Conservation (phyloP, 768 basidiomycete species). For the Boletus pseudo-olivaceus region DNA sequence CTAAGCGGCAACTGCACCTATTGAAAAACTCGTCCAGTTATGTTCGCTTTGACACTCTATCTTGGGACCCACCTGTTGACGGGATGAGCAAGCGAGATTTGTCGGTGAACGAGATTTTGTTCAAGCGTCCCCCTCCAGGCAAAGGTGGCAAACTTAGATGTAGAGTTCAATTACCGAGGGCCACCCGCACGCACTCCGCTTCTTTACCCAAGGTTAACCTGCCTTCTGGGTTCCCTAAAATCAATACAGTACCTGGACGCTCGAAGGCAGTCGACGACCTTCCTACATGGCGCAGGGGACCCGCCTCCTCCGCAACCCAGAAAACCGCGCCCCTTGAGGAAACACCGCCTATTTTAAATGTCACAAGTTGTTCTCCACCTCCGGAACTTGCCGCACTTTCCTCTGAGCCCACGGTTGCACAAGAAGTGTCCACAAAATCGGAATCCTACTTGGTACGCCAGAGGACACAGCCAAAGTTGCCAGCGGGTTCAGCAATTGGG, state of each 20-base stretch:
- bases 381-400: conserved; percentile 40
- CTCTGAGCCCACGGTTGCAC: conserved; percentile 29
- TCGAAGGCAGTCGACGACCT: conserved; percentile 34
- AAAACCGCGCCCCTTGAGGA: conserved; percentile 10
- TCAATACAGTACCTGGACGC: conserved; percentile 18
- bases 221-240: conserved; percentile 28
- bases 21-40: conserved; percentile 37
- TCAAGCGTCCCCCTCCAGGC: conserved; percentile 39
- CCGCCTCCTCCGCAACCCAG: conserved; percentile 14
- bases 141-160: conserved; percentile 35
- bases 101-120: conserved; percentile 63
- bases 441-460: conserved; percentile 36
- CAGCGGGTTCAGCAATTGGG: conserved; percentile 66
- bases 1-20: conserved; percentile 45
- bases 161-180: conserved; percentile 36
- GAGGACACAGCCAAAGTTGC: conserved; percentile 66
- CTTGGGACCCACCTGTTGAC: conserved; percentile 68
- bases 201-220: conserved; percentile 39
- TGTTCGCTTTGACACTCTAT: conserved; percentile 61
- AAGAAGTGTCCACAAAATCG: conserved; percentile 30
- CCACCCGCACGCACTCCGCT: conserved; percentile 1
- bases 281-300: conserved; percentile 39
- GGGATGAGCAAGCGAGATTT: conserved; percentile 61
- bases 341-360: conserved; percentile 37
- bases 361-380: conserved; percentile 65